Base-by-base conservation (phyloP, 805 yeast species). In the Saccharomycopsis microspora region DNA sequence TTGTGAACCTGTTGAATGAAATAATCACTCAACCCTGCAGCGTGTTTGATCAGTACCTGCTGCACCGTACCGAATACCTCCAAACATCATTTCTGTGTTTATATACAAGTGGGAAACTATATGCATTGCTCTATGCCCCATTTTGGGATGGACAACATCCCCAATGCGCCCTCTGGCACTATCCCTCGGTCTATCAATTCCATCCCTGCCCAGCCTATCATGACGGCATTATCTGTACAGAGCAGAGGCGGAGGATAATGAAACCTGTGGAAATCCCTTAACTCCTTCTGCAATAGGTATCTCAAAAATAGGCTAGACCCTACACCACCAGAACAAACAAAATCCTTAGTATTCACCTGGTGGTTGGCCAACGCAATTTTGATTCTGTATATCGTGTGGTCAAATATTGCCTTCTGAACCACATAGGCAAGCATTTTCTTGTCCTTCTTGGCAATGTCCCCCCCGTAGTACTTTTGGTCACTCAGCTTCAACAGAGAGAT, bases 141-240 rank as follows among this genome's bases (percentile, higher is more conserved):
- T 19, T 19, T 19, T 19, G 19, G 19, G 19, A 19, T 19, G 19
- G 19, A 19, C 19, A 19, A 19, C 19, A 19, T 19, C 19, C 19
- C 19, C 19, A 19, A 19, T 19, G 19, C 19, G 19, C 19, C 19
- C 19, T 19, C 19, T 19, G 19, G 19, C 19, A 19, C 19, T 19
- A 19, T 19, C 19, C 74, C 71, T 11, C 60, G 55, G 59, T 88
- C 96, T 59, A 67, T 82, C 19, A 89, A 64, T 60, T 90, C 96
- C 5, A 90, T 85, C 0, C 97, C 98, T 0, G 97, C 95, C 80
- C 94, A 86, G 1, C 96, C 98, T 45, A 93, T 93, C 98, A 93
- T 93, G 2, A 87, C 76, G 0, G 97, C 95, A 62, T 93, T 93
- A 59, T 93, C 98, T 0, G 97, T 87, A 60, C 98, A 93, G 51